These are phyloP conservation scores for Rhizopogon vesiculosus DNA, from an alignment of 768 basidiomycete genomes.

Conservation along the genomic window DNA sequence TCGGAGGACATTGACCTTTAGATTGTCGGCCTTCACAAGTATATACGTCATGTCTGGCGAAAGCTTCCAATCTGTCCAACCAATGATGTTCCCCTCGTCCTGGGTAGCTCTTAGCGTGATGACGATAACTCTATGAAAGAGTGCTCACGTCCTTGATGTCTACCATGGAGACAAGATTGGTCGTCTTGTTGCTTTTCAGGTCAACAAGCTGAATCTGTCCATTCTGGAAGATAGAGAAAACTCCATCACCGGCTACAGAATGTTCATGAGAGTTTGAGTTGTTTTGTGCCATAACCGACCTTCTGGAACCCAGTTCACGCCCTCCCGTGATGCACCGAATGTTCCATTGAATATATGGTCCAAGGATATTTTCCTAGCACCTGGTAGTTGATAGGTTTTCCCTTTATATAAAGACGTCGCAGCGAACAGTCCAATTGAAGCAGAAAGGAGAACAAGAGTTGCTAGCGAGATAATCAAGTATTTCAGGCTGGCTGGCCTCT, in stretches of 20 bases:
- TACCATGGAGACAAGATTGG: slow-evolving; percentile 46
- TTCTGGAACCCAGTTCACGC: slow-evolving; percentile 86
- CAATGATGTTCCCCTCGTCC: slow-evolving; percentile 50
- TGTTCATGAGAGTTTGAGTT: slow-evolving; percentile 3
- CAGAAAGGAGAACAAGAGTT: slow-evolving; percentile 56
- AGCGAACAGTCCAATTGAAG: slow-evolving; percentile 71
- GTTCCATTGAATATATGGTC: slow-evolving; percentile 94
- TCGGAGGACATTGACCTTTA: slow-evolving; percentile 48
- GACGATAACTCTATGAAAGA: background rate
- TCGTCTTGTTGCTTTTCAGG: slow-evolving; percentile 69
- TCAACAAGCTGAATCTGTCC: slow-evolving; percentile 77
- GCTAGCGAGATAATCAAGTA: slow-evolving; percentile 59
- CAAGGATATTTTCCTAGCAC: slow-evolving; percentile 69
- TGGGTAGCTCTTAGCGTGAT: slow-evolving; percentile 21
- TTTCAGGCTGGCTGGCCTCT: slow-evolving; percentile 53
- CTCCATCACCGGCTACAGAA: slow-evolving; percentile 83
- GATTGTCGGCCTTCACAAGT: slow-evolving; percentile 69
- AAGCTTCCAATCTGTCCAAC: slow-evolving; percentile 66
- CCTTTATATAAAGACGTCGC: slow-evolving; percentile 65
- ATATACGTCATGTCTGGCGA: slow-evolving; percentile 92
- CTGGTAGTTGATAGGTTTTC: slow-evolving; percentile 44
- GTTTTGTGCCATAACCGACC: slow-evolving; percentile 41
- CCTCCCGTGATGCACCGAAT: slow-evolving; percentile 45
- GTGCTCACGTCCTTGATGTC: slow-evolving; percentile 63
- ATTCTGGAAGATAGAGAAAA: slow-evolving; percentile 63